Base-by-base conservation (phyloP, 164 flowering plant genomes). In the Malania oleifera region DNA sequence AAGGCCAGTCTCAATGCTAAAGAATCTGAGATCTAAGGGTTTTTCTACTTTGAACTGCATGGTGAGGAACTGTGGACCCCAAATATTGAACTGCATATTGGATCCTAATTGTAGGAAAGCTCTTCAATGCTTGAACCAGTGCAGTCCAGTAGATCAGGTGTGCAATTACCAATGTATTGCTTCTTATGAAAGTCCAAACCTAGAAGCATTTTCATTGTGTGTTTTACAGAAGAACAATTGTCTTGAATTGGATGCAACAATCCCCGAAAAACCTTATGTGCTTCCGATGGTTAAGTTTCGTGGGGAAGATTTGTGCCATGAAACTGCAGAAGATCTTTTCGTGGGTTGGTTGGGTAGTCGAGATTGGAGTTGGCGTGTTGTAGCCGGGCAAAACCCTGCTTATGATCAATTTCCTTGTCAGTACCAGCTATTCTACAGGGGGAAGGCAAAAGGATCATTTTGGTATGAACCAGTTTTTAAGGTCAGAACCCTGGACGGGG, bases 401-500 rank as follows among this genome's bases (percentile, higher is more conserved):
- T 92, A 92, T 50, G 98, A 92, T 63, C 98, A 92, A 49, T 92
- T 92, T 46, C 98, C 98, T 5, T 92, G 98, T 62, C 98, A 92
- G 73, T 89, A 84, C 71, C 98, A 92, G 77, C 75, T 92, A 5
- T 92, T 89, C 61, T 92, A 92, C 52, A 71, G 96, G 57, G 98
- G 98, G 26, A 87, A 84, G 65, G 96, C 96, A 8, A 82, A 64
- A 63, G 93, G 96, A 23, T 85, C 98, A 20, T 89, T 92, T 52
- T 92, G 98, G 98, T 92, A 92, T 57, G 98, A 92, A 69, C 98
- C 98, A 1, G 87, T 92, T 34, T 92, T 92, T 58, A 86, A 85
- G 71, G 98, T 92, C 1, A 82, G 52, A 58, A 86, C 95, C 11
- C 60, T 91, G 41, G 96, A 86, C 13, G 96, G 85, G 35, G 52